Percentiles rank a stretch among this genome's conserved stretches.
Evolutionary conservation across 2,329 filamentous ascomycete genomes (phyloP).

Genomic region (Alternaria sp.): DNA sequence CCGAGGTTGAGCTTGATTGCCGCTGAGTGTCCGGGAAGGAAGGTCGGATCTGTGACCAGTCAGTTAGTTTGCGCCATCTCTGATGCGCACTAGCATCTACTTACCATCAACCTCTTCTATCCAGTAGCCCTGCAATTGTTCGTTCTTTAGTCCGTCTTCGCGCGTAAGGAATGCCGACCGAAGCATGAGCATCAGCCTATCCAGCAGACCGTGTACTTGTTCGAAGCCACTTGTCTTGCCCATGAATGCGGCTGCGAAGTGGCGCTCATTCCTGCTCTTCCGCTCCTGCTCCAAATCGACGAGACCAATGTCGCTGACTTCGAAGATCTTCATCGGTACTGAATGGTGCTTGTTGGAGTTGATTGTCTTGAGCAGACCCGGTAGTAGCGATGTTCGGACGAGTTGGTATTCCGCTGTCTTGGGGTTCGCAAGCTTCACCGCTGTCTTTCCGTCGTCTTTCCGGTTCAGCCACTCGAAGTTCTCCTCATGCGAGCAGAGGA

Average conservation of each 20-base stretch:
- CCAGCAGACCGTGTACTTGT: slow-evolving; percentile 89
- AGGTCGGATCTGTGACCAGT: slow-evolving; percentile 70
- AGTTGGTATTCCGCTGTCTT: slow-evolving; percentile 95
- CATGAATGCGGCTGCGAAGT: slow-evolving; percentile 96
- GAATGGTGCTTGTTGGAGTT: slow-evolving; percentile 89
- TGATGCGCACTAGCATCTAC: slow-evolving; percentile 23
- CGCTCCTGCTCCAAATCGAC: slow-evolving; percentile 84
- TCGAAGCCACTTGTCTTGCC: slow-evolving; percentile 95
- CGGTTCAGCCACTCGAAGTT: slow-evolving; percentile 97
- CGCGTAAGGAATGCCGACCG: slow-evolving; percentile 78
- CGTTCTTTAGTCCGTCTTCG: slow-evolving; percentile 67
- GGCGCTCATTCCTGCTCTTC: slow-evolving; percentile 86
- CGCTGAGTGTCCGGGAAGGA: slow-evolving; percentile 88
- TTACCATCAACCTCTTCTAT: slow-evolving; percentile 85
- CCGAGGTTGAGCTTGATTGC: slow-evolving; percentile 78
- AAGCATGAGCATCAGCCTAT: slow-evolving; percentile 92
- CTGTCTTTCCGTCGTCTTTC: slow-evolving; percentile 81
- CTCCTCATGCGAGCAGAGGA: slow-evolving; percentile 96
- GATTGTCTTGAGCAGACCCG: slow-evolving; percentile 90
- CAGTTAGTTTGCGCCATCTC: neutral
- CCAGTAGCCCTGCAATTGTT: slow-evolving; percentile 79
- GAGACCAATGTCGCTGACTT: slow-evolving; percentile 88
- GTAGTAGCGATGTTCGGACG: slow-evolving; percentile 83
- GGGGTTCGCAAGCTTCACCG: slow-evolving; percentile 85
- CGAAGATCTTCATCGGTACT: slow-evolving; percentile 90